These are phyloP conservation scores for Dendrobium catenatum DNA, from an alignment of 106 monocot genomes.

Conservation along the genomic window DNA sequence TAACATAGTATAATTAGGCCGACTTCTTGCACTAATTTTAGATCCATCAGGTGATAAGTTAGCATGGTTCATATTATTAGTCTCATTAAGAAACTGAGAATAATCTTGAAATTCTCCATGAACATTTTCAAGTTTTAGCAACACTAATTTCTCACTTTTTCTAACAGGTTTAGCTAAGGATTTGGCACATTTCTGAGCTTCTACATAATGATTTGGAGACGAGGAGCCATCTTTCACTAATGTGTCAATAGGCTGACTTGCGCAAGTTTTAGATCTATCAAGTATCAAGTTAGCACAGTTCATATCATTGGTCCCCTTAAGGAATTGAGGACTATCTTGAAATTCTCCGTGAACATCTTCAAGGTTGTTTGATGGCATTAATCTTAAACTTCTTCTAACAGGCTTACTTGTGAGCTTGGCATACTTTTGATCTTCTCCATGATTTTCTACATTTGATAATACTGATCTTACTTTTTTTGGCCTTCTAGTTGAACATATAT, in stretches of 20 bases:
- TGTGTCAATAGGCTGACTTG: neutral
- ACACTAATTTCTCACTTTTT: neutral
- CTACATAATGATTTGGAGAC: neutral
- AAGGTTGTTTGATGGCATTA: neutral
- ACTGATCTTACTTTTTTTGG: neutral
- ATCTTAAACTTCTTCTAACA: slow-evolving; percentile 3
- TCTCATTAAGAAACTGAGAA: neutral
- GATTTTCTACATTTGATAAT: neutral
- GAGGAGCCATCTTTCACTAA: neutral
- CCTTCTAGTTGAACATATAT: neutral
- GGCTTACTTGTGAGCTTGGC: neutral
- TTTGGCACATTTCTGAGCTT: neutral
- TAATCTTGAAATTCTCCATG: neutral
- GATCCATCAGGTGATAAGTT: neutral
- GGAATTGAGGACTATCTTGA: neutral
- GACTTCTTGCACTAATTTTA: neutral
- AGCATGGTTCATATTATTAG: neutral
- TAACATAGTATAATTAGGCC: neutral
- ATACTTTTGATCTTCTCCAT: neutral
- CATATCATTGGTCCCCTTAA: neutral
- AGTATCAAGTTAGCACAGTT: neutral
- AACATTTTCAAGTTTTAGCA: neutral
- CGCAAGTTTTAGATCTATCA: neutral
- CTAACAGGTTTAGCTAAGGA: slow-evolving; percentile 1
- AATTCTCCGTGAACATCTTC: neutral